Evolutionary conservation across 257 asterid genomes (phyloP).

Genomic region (Capsicum rhomboideum): DNA sequence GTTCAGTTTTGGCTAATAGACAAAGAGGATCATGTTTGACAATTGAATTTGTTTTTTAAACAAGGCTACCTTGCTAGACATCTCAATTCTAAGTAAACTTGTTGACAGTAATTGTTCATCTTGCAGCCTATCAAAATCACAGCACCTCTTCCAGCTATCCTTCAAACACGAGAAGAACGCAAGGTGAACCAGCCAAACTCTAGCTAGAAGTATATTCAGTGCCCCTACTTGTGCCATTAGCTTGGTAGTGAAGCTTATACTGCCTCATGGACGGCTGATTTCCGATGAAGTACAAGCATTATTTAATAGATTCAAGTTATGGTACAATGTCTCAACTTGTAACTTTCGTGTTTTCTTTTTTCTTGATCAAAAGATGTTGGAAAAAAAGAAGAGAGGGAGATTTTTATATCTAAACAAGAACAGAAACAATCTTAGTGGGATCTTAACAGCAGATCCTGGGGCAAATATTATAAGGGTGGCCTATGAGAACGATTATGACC

Average conservation of each 20-base stretch:
- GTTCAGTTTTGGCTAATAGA: not conserved
- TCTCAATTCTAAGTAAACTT: not conserved
- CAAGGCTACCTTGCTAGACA: not conserved
- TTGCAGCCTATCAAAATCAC: slow-evolving; percentile 47
- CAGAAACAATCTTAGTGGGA: not conserved
- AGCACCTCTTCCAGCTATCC: slow-evolving; percentile 63
- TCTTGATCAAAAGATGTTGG: not conserved
- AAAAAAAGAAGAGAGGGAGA: not conserved
- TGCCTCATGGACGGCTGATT: not conserved
- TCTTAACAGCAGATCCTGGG: not conserved
- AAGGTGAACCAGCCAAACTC: not conserved
- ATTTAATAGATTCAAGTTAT: not conserved
- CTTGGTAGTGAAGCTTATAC: not conserved
- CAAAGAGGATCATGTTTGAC: not conserved
- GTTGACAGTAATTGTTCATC: not conserved
- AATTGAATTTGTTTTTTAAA: not conserved
- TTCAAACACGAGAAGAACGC: slow-evolving; percentile 36
- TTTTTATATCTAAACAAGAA: not conserved
- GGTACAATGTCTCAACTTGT: not conserved
- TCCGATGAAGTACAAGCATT: not conserved
- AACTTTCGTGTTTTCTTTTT: not conserved
- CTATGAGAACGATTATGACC: not conserved
- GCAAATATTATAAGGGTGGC: not conserved
- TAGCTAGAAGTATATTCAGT: not conserved
- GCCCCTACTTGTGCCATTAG: not conserved